Evolutionary conservation across 106 monocot genomes (phyloP).

Genomic region (Dioscorea alata): DNA sequence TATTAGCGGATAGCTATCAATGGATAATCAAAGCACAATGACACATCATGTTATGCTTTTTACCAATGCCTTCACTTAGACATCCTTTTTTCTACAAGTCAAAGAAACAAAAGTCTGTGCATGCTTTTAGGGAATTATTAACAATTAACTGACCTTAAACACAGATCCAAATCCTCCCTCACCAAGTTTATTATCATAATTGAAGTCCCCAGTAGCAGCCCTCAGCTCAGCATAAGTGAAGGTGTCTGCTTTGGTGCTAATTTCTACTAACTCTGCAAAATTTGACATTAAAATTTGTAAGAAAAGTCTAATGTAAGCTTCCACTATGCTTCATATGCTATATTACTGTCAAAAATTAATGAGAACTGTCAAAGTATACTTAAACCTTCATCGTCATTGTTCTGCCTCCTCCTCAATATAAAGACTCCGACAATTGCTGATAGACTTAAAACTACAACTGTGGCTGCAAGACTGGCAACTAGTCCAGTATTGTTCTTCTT

Average conservation of each 20-base stretch:
- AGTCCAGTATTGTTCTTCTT: constrained; percentile 36
- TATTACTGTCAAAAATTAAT: neutral
- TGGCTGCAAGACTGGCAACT: constrained; percentile 40
- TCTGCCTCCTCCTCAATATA: constrained; percentile 25
- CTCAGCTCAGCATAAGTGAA: constrained; percentile 61
- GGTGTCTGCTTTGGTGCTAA: constrained; percentile 32
- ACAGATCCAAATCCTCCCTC: constrained; percentile 75
- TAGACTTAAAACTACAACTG: constrained; percentile 17
- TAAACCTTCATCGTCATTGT: constrained; percentile 44
- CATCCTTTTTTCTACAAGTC: neutral
- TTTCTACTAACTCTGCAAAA: constrained; percentile 40
- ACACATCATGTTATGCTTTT: too few relatives aligned
- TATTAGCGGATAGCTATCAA: too few relatives aligned
- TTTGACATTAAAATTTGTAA: neutral
- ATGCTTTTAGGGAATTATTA: neutral
- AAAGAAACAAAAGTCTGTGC: neutral
- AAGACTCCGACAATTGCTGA: constrained; percentile 20
- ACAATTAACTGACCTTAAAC: constrained; percentile 34
- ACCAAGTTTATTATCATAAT: constrained; percentile 56
- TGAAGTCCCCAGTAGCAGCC: constrained; percentile 56
- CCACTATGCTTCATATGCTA: neutral
- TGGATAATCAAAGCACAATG: too few relatives aligned
- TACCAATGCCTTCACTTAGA: too few relatives aligned
- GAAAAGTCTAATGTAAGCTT: neutral
- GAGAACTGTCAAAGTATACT: neutral